phyloP scores from a whole-genome alignment of 2,329 filamentous ascomycete species.

The Cucurbitaria berberidis region DNA sequence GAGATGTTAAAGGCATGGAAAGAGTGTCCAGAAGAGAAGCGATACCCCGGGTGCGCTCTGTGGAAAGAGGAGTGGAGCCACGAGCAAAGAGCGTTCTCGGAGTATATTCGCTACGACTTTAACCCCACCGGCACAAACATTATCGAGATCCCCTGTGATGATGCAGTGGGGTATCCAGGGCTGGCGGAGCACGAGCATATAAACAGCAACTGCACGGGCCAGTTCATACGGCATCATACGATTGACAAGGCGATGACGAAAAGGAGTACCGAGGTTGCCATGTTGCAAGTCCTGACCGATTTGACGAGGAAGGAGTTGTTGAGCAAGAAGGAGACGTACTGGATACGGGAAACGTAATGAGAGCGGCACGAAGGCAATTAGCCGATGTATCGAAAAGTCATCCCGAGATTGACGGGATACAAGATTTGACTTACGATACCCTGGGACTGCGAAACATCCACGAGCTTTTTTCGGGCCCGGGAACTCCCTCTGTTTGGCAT shows the following conservation, averaged over 20 bases:
- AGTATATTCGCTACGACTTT: slow-evolving; percentile 45
- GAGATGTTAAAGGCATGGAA: slow-evolving; percentile 42
- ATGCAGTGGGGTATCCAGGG: slow-evolving; percentile 43
- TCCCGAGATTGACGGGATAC: neutral
- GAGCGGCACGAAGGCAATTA: slow-evolving; percentile 2
- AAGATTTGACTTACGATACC: no score
- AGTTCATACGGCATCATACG: slow-evolving; percentile 40
- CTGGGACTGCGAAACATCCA: no score
- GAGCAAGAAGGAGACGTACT: slow-evolving; percentile 11
- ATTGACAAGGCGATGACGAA: slow-evolving; percentile 25
- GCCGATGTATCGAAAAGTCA: neutral
- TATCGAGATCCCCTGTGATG: slow-evolving; percentile 42
- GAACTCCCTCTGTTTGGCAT: no score
- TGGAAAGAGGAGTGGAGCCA: slow-evolving; percentile 41
- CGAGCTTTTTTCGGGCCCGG: no score
- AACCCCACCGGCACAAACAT: slow-evolving; percentile 32
- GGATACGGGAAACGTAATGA: slow-evolving; percentile 9
- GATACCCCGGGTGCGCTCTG: slow-evolving; percentile 32
- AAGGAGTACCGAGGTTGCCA: slow-evolving; percentile 19
- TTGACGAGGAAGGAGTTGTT: slow-evolving; percentile 16
- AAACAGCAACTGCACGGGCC: slow-evolving; percentile 27
- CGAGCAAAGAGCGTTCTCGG: slow-evolving; percentile 44
- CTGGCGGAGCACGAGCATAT: slow-evolving; percentile 16
- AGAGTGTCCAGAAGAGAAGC: slow-evolving; percentile 33
- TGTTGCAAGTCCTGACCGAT: slow-evolving; percentile 20